Percentiles rank a stretch among this genome's conserved stretches.
Evolutionary conservation across 257 asterid species (phyloP).

Genomic region (Ehretia macrophylla): DNA sequence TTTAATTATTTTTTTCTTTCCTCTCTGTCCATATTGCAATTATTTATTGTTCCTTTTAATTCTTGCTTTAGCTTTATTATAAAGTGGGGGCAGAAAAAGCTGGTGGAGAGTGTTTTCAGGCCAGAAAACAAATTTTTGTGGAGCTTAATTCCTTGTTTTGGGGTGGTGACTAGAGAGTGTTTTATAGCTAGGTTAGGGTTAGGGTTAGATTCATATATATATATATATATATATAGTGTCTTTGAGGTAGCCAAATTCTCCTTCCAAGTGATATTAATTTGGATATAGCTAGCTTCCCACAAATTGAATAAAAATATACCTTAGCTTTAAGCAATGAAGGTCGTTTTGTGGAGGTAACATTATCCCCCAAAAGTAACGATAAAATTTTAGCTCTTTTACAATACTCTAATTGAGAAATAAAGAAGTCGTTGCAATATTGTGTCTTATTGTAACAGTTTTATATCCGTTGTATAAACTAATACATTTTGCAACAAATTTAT

Average conservation of each 20-base stretch:
- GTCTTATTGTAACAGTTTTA: too few species aligned
- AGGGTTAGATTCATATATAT: conserved; percentile 22
- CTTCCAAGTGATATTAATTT: neutral
- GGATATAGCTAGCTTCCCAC: neutral
- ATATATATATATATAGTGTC: too few species aligned
- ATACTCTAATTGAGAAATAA: too few species aligned
- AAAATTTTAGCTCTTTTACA: too few species aligned
- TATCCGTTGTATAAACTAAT: too few species aligned
- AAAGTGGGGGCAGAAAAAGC: conserved; percentile 36
- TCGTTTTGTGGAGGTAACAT: too few species aligned
- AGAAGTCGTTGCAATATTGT: too few species aligned
- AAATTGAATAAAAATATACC: too few species aligned
- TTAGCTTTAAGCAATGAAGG: neutral
- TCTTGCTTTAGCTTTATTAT: conserved; percentile 33
- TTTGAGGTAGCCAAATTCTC: neutral
- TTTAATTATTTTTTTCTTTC: neutral
- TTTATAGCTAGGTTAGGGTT: conserved; percentile 10
- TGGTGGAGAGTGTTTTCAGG: conserved; percentile 39
- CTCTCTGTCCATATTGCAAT: conserved; percentile 11
- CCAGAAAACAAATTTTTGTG: conserved; percentile 40
- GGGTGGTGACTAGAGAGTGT: conserved; percentile 42
- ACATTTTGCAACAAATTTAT: too few species aligned
- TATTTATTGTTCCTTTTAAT: conserved; percentile 12
- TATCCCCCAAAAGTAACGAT: too few species aligned
- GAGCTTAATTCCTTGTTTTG: conserved; percentile 60